Evolutionary conservation across 345 rosid species (phyloP).

Genomic region (Pistacia integerrima): DNA sequence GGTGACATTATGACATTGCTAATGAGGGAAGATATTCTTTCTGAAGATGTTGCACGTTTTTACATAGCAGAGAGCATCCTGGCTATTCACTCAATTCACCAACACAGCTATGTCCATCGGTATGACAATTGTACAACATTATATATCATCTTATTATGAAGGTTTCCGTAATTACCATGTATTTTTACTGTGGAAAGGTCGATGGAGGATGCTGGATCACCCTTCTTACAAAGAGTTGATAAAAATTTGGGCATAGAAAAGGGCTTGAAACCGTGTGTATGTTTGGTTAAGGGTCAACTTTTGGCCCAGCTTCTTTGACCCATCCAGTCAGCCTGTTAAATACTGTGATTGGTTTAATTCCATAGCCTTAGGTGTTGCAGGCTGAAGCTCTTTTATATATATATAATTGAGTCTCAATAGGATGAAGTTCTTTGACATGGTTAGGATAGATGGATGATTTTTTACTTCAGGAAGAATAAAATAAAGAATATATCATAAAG

Average conservation of each 20-base stretch:
- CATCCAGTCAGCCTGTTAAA: neutral
- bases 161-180: neutral
- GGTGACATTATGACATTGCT: constrained; percentile 99
- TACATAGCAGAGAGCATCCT: constrained; percentile 90
- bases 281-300: neutral
- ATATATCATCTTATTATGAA: neutral
- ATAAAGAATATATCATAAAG: neutral
- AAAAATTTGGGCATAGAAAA: neutral
- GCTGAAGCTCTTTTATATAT: neutral
- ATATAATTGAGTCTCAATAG: neutral
- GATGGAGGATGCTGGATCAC: neutral
- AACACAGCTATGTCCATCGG: constrained; percentile 85
- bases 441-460: neutral
- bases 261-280: neutral
- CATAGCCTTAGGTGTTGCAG: neutral
- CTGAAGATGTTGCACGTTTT: constrained; percentile 90
- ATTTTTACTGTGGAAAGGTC: neutral
- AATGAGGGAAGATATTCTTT: constrained; percentile 96
- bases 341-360: neutral
- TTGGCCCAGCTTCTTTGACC: neutral
- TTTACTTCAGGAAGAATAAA: neutral
- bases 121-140: constrained; percentile 21
- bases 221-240: neutral
- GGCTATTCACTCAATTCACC: constrained; percentile 88
- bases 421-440: neutral